Conservation (phyloP, 345 rosid species). For the Orychophragmus violaceus region DNA sequence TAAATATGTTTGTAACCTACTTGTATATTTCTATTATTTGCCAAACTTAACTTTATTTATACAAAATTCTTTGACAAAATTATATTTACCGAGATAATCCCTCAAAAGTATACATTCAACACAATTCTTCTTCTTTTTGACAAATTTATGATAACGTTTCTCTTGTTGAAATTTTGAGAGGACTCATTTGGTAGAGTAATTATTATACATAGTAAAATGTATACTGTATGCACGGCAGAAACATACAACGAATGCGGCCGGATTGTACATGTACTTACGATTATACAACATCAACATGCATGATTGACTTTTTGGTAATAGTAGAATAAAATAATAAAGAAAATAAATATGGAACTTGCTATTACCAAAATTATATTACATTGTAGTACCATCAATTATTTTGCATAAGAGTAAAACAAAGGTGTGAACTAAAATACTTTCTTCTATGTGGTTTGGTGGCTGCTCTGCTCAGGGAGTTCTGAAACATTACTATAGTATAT, state of each 20-base stretch:
- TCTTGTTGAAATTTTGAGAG: background rate
- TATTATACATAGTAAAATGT: background rate
- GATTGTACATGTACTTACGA: slow-evolving; percentile 22
- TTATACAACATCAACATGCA: background rate
- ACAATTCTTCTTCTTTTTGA: too few species aligned
- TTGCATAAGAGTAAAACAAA: slow-evolving; percentile 15
- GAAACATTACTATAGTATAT: background rate
- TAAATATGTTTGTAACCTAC: too few species aligned
- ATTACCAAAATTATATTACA: background rate
- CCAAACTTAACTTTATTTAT: too few species aligned
- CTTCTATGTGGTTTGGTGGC: slow-evolving; percentile 16
- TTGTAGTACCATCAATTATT: slow-evolving; percentile 13
- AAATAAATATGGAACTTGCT: background rate
- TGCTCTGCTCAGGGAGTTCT: slow-evolving; percentile 19
- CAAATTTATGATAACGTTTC: background rate
- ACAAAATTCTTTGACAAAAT: too few species aligned
- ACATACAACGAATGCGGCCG: slow-evolving; percentile 17
- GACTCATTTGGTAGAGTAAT: background rate
- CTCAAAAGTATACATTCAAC: too few species aligned
- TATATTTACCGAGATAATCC: too few species aligned
- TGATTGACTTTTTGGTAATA: slow-evolving; percentile 22
- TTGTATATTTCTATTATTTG: too few species aligned
- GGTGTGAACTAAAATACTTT: slow-evolving; percentile 23
- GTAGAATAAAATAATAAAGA: background rate
- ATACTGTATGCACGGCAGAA: slow-evolving; percentile 5